A percentile compares a stretch with the other conserved stretches of the same genome.
Conservation (phyloP, 495 filamentous ascomycete species). For the Tuber magnatum region DNA sequence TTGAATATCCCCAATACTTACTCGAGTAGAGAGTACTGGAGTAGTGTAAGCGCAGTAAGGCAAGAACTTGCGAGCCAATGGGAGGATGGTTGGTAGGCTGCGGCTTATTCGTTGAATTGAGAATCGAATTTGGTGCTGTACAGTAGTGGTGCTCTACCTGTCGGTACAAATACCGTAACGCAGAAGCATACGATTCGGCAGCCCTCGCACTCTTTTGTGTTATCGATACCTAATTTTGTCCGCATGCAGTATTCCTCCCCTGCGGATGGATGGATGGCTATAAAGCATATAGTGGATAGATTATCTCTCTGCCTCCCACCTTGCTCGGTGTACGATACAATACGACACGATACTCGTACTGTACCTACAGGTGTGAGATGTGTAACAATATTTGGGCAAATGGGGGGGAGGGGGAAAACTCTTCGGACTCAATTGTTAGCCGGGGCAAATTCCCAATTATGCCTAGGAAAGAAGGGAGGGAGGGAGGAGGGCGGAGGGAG, state of each 20-base stretch:
- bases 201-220: neutral
- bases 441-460: neutral
- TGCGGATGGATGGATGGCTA: neutral
- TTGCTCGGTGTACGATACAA: neutral
- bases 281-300: neutral
- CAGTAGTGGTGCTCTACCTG: neutral
- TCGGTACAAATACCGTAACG: neutral
- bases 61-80: neutral
- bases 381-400: neutral
- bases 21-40: neutral
- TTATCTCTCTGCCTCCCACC: neutral
- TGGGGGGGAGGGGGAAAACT: too few relatives aligned
- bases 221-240: neutral
- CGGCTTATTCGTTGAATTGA: neutral
- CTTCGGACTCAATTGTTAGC: neutral
- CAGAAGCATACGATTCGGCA: neutral
- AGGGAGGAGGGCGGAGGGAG: neutral
- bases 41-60: neutral
- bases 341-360: neutral
- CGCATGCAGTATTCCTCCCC: neutral
- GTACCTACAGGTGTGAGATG: neutral
- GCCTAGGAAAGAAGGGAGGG: neutral
- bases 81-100: neutral
- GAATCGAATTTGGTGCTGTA: neutral
- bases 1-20: neutral